phyloP scores from a whole-genome alignment of 495 filamentous ascomycete species.

The Penicillium dipodomyicola region DNA sequence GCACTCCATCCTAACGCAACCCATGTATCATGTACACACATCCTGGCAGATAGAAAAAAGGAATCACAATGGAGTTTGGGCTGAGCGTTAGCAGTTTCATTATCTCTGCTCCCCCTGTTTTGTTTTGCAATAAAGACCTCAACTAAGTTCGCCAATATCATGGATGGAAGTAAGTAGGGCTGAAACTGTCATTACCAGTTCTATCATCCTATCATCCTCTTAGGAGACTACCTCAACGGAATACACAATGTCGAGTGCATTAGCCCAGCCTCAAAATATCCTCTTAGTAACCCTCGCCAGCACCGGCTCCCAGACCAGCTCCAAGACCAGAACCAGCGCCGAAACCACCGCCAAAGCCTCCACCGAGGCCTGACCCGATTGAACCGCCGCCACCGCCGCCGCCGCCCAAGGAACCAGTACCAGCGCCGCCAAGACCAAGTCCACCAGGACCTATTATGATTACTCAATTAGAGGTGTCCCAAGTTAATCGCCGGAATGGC shows the following conservation, averaged over 20 bases:
- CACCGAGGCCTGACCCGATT: conserved; percentile 1
- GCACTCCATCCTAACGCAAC: conserved; percentile 16
- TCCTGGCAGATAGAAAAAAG: conserved; percentile 26
- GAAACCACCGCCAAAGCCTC: conserved; percentile 3
- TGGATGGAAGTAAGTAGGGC: background rate
- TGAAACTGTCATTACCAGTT: background rate
- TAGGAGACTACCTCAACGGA: background rate
- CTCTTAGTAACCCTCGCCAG: background rate
- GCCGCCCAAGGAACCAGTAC: background rate
- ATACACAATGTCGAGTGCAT: background rate
- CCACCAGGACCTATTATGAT: background rate
- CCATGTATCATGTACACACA: conserved; percentile 23
- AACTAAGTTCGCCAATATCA: background rate
- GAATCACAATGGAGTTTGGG: conserved; percentile 22
- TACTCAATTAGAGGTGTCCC: background rate
- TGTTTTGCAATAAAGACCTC: background rate
- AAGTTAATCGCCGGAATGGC: background rate
- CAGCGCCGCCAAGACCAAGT: background rate
- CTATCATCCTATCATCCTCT: background rate
- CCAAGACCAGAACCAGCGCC: conserved; percentile 1
- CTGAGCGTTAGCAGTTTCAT: conserved; percentile 7
- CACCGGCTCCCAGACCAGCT: background rate
- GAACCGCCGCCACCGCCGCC: conserved; percentile 8
- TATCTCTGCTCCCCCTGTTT: background rate
- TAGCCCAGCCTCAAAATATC: background rate